Conservation (phyloP, 2,329 filamentous ascomycete genomes). For the Diaporthe caulivora region DNA sequence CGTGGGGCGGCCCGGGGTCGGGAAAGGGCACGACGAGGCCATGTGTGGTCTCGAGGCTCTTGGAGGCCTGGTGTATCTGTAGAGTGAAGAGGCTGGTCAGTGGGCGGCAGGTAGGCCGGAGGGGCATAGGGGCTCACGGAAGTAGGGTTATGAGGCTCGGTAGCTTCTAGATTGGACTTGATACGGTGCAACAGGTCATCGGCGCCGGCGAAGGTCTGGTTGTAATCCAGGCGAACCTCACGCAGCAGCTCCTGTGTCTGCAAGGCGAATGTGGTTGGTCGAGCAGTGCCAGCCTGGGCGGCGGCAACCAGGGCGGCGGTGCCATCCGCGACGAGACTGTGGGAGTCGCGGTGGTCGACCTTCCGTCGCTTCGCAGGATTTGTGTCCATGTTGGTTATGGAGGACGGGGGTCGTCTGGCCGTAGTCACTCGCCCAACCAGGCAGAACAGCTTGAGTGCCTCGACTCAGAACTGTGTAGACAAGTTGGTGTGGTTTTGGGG, state of each 20-base stretch:
- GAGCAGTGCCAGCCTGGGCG: slow-evolving; percentile 47
- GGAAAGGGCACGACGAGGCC: slow-evolving; percentile 86
- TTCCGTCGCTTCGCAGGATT: slow-evolving; percentile 51
- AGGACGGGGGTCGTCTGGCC: neutral
- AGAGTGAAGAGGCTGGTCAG: neutral
- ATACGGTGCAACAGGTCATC: slow-evolving; percentile 64
- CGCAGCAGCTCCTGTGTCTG: slow-evolving; percentile 71
- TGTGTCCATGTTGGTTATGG: slow-evolving; percentile 46
- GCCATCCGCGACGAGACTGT: slow-evolving; percentile 28
- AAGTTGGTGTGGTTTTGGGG: neutral
- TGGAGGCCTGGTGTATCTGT: slow-evolving; percentile 76
- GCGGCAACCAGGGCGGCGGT: slow-evolving; percentile 45
- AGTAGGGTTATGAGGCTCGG: slow-evolving; percentile 61
- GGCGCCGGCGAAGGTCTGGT: slow-evolving; percentile 59
- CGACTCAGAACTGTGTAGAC: neutral
- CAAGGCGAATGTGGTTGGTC: slow-evolving; percentile 67
- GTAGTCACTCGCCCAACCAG: neutral
- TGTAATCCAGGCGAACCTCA: slow-evolving; percentile 66
- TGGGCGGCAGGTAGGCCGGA: neutral
- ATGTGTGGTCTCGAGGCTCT: slow-evolving; percentile 75
- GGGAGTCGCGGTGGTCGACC: slow-evolving; percentile 45
- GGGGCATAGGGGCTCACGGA: slow-evolving; percentile 57
- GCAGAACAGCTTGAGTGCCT: neutral
- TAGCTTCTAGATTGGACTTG: slow-evolving; percentile 65
- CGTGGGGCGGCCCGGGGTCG: slow-evolving; percentile 79